Evolutionary conservation across 495 filamentous ascomycete genomes (phyloP).

Genomic region (Annulohypoxylon nitens): DNA sequence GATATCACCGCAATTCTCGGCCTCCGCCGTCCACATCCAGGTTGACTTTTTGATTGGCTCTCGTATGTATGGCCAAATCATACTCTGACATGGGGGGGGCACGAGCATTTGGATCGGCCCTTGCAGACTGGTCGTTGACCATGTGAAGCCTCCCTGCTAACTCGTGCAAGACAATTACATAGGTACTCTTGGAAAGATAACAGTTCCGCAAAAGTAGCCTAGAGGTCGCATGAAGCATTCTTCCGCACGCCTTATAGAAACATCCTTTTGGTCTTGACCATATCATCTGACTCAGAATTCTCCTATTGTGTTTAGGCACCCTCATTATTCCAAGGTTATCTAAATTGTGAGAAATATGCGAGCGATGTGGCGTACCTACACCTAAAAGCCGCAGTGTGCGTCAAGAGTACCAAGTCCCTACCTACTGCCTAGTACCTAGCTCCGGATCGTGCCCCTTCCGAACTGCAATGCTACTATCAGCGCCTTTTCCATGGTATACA

Average conservation of each 20-base stretch:
- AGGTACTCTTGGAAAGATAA: too few relatives aligned
- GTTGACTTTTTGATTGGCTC: slow-evolving; percentile 5
- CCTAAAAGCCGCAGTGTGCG: not conserved
- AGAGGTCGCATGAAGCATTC: not conserved
- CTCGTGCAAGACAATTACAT: not conserved
- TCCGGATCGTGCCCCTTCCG: not conserved
- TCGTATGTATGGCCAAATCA: not conserved
- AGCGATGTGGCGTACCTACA: not conserved
- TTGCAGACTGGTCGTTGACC: not conserved
- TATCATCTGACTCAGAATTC: too few relatives aligned
- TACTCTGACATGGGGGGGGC: not conserved
- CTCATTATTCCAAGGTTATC: too few relatives aligned
- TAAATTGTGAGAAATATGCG: not conserved
- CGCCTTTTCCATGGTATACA: not conserved
- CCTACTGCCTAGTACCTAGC: not conserved
- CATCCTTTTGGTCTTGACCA: too few relatives aligned
- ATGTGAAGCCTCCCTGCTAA: slow-evolving; percentile 3
- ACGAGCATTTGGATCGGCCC: slow-evolving; percentile 3
- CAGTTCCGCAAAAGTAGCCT: too few relatives aligned
- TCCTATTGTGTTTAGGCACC: too few relatives aligned
- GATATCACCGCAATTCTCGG: not conserved
- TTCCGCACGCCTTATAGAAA: too few relatives aligned
- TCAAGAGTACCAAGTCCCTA: not conserved
- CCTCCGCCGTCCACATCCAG: not conserved
- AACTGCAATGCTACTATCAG: not conserved